These are phyloP conservation scores for Cichorium intybus DNA, from an alignment of 140 eudicot species.

Conservation along the genomic window DNA sequence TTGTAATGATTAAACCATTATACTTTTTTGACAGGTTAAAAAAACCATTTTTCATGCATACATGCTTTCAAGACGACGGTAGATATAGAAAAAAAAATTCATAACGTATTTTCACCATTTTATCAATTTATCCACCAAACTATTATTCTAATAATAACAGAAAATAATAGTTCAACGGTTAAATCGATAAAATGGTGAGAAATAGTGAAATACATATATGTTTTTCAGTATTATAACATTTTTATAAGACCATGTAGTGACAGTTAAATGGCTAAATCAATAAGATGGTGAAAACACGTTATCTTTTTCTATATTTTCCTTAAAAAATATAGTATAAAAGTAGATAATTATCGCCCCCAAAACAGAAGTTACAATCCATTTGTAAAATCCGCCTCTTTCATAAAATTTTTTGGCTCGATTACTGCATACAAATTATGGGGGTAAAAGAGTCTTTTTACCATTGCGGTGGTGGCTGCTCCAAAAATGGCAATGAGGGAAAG, in stretches of 20 bases:
- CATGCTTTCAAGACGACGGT: neutral
- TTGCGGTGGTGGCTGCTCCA: constrained; percentile 82
- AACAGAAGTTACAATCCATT: neutral
- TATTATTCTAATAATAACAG: too few species aligned
- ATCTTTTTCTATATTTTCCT: neutral
- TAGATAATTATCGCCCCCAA: neutral
- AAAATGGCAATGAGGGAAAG: constrained; percentile 73
- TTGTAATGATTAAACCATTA: neutral
- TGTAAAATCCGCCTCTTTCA: too few species aligned
- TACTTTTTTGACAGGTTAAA: neutral
- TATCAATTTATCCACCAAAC: too few species aligned
- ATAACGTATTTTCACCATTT: too few species aligned
- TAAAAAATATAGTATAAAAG: neutral
- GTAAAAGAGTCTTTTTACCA: constrained; percentile 43
- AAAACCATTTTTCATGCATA: neutral
- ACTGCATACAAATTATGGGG: too few species aligned
- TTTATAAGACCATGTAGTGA: too few species aligned
- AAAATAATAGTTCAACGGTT: neutral
- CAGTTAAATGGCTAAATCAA: neutral
- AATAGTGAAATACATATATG: too few species aligned
- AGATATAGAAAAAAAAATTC: neutral
- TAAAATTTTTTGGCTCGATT: too few species aligned
- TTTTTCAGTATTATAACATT: neutral
- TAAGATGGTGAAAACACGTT: neutral
- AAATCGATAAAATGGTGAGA: neutral